Evolutionary conservation across 345 rosid species (phyloP), one percentile per base, ranked within the genome.

Genomic region (Melaleuca alternifolia): DNA sequence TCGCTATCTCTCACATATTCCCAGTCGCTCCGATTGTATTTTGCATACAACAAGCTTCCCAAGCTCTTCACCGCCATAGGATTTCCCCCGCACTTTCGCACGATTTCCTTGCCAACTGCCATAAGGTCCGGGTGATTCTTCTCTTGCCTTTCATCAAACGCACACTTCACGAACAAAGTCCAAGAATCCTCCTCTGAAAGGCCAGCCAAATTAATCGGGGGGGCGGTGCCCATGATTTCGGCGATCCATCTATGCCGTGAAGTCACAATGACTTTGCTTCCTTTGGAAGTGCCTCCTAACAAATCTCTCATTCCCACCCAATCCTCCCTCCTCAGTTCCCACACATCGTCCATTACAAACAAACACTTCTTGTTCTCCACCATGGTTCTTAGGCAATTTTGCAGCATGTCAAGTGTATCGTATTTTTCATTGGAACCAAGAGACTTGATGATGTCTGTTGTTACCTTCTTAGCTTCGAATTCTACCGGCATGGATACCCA

Each of bases 71-170:
- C 76, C 0, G 88, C 91, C 30, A 90, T 13, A 28, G 93, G 93
- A 87, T 89, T 87, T 20, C 89, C 89, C 7, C 61, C 50, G 10
- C 93, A 91, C 56, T 89, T 90, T 77, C n/a, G 85, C 46, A 89
- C 88, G 15, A 91, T 91, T 24, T 89, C 87, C 20, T 76, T 23
- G 3, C 88, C 90, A 10, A 90, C 86, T 54, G 11, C 16, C 23
- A 37, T 54, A 0, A 83, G 76, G 26, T 85, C 28, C 0, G 84
- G 88, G 46, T 59, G 44, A 14, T 24, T 51, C 3, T 86, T 13
- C 21, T 56, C 76, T 46, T 87, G 79, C 44, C 87, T 83, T 76
- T 51, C 75, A 23, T 46, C 30, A 9, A 90, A 92, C 3, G 93
- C 91, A 18, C 33, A 87, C 41, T 59, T 82, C 11, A 76, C 4